Percentiles rank a stretch among this genome's conserved stretches.
phyloP scores from a whole-genome alignment of 2,329 filamentous ascomycete genomes.

The Penicillium nordicum region DNA sequence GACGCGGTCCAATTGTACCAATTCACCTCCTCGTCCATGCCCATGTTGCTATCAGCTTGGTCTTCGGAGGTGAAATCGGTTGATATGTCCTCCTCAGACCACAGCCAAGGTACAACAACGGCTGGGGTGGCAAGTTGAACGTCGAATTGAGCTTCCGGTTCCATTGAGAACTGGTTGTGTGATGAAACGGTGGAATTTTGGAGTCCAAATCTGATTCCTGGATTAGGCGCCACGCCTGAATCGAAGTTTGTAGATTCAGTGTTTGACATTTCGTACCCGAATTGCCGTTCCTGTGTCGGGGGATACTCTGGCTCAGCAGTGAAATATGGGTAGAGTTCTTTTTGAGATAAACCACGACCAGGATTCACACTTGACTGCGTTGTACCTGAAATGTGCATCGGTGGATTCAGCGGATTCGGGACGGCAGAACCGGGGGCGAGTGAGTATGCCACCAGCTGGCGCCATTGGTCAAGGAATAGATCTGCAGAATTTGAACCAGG shows the following conservation, averaged over 20 bases:
- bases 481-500: slow-evolving; percentile 14
- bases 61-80: not conserved
- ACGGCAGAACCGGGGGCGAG: too few species aligned
- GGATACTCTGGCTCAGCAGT: not conserved
- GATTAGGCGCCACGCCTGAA: not conserved
- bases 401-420: not conserved
- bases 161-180: not conserved
- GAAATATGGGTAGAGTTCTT: not conserved
- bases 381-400: not conserved
- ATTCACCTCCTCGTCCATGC: slow-evolving; percentile 33
- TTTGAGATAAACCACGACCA: not conserved
- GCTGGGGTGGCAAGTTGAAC: not conserved
- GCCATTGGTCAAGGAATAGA: slow-evolving; percentile 31
- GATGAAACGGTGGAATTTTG: too few species aligned
- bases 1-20: slow-evolving; percentile 42
- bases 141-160: not conserved
- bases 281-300: not conserved
- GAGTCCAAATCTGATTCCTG: not conserved
- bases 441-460: slow-evolving; percentile 21
- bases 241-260: not conserved
- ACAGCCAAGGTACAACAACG: slow-evolving; percentile 11
- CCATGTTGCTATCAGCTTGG: slow-evolving; percentile 18
- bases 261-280: not conserved
- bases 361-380: not conserved
- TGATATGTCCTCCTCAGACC: slow-evolving; percentile 17